phyloP scores from a whole-genome alignment of 2,329 filamentous ascomycete genomes.

The Sporothrix protearum region DNA sequence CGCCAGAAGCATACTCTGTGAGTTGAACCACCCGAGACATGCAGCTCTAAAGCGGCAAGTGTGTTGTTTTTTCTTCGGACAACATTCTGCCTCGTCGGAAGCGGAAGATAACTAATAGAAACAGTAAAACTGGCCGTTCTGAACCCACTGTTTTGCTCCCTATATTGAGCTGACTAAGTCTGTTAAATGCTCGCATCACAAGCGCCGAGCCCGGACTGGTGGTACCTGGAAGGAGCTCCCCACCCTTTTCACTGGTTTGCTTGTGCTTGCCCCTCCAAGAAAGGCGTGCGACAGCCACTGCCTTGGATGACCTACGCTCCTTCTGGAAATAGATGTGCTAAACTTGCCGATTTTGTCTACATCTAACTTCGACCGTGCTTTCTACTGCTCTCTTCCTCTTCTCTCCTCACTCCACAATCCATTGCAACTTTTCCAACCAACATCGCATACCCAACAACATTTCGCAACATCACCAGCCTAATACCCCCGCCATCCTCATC shows the following conservation, averaged over 20 bases:
- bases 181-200: not conserved
- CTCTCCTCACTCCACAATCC: not conserved
- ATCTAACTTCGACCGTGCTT: not conserved
- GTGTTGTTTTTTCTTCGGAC: not conserved
- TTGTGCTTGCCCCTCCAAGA: slow-evolving; percentile 7
- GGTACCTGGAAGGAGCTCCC: slow-evolving; percentile 14
- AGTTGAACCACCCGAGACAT: not conserved
- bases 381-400: not conserved
- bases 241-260: not conserved
- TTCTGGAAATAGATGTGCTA: not conserved
- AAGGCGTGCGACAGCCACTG: not conserved
- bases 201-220: not conserved
- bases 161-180: slow-evolving; percentile 12
- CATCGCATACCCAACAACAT: not conserved
- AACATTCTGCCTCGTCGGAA: not conserved
- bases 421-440: not conserved
- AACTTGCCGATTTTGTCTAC: not conserved
- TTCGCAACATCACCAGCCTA: not conserved
- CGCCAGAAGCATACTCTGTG: not conserved
- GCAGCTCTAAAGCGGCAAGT: not conserved
- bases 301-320: not conserved
- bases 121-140: not conserved
- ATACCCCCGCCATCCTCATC: not conserved
- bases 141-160: not conserved
- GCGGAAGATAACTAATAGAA: not conserved